These are phyloP conservation scores for Exidia glandulosa DNA, from an alignment of 768 basidiomycete genomes.

Conservation along the genomic window DNA sequence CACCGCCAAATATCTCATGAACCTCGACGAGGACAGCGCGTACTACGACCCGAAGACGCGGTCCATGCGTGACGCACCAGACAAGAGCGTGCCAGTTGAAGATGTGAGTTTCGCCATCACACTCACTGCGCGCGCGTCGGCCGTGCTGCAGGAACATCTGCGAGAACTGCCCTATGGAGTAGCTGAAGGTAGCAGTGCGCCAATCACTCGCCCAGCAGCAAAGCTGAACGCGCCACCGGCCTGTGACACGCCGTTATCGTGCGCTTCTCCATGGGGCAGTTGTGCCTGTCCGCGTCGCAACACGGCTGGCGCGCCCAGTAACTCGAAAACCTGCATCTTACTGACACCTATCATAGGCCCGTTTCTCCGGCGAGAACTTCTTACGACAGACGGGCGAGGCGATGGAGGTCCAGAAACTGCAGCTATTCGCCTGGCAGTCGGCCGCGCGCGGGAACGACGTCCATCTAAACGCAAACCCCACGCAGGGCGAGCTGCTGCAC, in stretches of 20 bases:
- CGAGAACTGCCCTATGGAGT: too few species aligned
- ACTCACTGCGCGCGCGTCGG: too few species aligned
- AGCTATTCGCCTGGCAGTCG: conserved; percentile 97
- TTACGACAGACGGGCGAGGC: conserved; percentile 85
- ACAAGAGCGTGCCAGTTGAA: conserved; percentile 65
- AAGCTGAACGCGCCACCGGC: too few species aligned
- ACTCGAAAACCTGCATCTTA: background rate
- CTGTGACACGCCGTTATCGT: too few species aligned
- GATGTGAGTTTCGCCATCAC: conserved; percentile 53
- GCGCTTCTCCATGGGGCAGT: too few species aligned
- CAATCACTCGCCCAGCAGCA: too few species aligned
- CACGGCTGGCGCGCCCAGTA: conserved; percentile 3
- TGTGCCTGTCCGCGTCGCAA: too few species aligned
- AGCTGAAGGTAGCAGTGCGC: too few species aligned
- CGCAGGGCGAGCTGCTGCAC: conserved; percentile 86
- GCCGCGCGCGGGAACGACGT: conserved; percentile 88
- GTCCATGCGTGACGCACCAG: conserved; percentile 96
- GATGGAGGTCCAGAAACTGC: conserved; percentile 81
- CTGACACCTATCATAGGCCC: conserved; percentile 36
- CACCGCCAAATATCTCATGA: conserved; percentile 97
- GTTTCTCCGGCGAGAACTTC: conserved; percentile 96
- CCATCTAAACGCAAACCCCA: conserved; percentile 92
- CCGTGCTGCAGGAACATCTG: too few species aligned
- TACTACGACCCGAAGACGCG: conserved; percentile 99
- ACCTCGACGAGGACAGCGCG: conserved; percentile 87